A percentile compares a stretch with the other conserved stretches of the same genome.
Conservation (phyloP, 1,139 yeast species). For the Geotrichum macrosporum region DNA sequence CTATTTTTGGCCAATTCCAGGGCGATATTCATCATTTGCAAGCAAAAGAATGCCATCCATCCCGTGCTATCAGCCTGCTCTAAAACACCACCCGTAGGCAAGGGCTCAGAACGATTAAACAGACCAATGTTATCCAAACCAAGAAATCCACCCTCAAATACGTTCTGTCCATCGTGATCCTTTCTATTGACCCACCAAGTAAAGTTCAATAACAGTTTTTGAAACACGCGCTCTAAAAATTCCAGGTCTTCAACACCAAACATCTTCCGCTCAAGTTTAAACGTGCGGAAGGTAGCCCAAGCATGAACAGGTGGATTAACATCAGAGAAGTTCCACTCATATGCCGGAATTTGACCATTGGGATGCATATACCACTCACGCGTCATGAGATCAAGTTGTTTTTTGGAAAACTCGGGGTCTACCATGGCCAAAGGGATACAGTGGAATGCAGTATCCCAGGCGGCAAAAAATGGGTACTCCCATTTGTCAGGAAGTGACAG, state of each 20-base stretch:
- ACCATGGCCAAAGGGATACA: constrained; percentile 92
- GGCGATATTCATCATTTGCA: constrained; percentile 92
- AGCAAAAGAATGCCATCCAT: constrained; percentile 94
- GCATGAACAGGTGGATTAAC: constrained; percentile 98
- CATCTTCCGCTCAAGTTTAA: constrained; percentile 83
- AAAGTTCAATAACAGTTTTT: constrained; percentile 80
- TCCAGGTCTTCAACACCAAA: constrained; percentile 78
- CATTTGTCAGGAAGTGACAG: constrained; percentile 92
- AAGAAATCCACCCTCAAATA: constrained; percentile 91
- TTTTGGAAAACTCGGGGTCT: constrained; percentile 91
- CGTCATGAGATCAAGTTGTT: constrained; percentile 78
- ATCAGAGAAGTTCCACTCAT: constrained; percentile 95
- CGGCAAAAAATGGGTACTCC: constrained; percentile 96
- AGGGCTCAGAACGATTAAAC: constrained; percentile 89
- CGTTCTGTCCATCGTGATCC: constrained; percentile 82
- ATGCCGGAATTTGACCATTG: constrained; percentile 96
- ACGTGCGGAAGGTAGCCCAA: constrained; percentile 91
- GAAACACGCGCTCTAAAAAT: constrained; percentile 87
- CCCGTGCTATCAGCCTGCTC: constrained; percentile 98
- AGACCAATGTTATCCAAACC: constrained; percentile 94
- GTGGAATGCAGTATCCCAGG: constrained; percentile 98
- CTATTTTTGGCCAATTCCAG: constrained; percentile 83
- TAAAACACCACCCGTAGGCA: constrained; percentile 87
- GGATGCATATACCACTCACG: constrained; percentile 99
- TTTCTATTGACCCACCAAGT: constrained; percentile 99